A percentile compares a stretch with the other conserved stretches of the same genome.
phyloP scores from a whole-genome alignment of 768 basidiomycete genomes.

The Mycena crocata region DNA sequence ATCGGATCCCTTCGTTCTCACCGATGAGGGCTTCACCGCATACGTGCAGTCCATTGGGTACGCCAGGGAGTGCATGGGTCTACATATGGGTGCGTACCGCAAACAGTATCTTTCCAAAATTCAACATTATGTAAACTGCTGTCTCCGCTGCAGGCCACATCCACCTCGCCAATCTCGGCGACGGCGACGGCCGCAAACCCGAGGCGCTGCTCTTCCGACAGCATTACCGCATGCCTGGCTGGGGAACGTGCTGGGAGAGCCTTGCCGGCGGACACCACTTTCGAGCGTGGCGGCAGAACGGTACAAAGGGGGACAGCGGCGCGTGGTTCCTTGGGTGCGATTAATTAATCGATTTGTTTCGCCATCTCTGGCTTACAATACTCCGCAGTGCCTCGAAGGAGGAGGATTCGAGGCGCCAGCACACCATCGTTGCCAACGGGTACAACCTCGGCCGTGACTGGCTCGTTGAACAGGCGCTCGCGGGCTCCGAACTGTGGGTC shows the following conservation, averaged over 20 bases:
- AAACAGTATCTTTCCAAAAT: not conserved
- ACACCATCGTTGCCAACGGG: conserved; percentile 81
- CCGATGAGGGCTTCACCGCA: conserved; percentile 73
- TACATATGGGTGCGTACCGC: conserved; percentile 42
- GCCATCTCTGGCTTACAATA: not conserved
- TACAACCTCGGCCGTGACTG: conserved; percentile 87
- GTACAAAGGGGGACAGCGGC: conserved; percentile 72
- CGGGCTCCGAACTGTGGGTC: conserved; percentile 21
- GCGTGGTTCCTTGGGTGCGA: conserved; percentile 90
- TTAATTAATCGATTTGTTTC: not conserved
- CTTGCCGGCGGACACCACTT: conserved; percentile 90
- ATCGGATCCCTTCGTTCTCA: conserved; percentile 85
- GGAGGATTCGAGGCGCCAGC: conserved; percentile 71
- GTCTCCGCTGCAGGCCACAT: conserved; percentile 70
- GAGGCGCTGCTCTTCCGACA: conserved; percentile 84
- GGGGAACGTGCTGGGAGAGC: conserved; percentile 93
- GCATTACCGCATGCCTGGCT: conserved; percentile 77
- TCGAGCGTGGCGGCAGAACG: conserved; percentile 91
- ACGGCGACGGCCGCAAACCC: conserved; percentile 76
- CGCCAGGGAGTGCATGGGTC: conserved; percentile 83
- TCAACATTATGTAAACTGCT: not conserved
- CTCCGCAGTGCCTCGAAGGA: conserved; percentile 77
- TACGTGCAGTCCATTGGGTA: conserved; percentile 86
- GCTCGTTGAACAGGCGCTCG: conserved; percentile 73
- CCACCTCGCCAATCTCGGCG: conserved; percentile 86